Conservation (phyloP, 495 filamentous ascomycete genomes). For the Achaetomiella virescens region DNA sequence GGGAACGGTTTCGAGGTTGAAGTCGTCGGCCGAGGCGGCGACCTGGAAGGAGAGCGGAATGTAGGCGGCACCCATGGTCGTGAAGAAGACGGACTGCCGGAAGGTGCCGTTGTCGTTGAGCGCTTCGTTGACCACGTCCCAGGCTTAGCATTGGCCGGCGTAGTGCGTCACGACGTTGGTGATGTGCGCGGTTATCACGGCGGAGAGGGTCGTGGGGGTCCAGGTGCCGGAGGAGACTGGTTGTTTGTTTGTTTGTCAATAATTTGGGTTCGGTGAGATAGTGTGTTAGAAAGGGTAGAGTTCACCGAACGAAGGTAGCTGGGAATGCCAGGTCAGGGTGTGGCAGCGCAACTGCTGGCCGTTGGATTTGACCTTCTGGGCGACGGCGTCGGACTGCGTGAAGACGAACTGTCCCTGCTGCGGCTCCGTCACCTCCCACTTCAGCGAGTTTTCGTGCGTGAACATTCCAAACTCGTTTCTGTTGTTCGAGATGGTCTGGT, state of each 20-base stretch:
- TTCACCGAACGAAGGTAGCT: constrained; percentile 50
- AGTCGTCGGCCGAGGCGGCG: constrained; percentile 43
- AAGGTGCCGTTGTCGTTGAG: constrained; percentile 42
- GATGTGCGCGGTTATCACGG: constrained; percentile 37
- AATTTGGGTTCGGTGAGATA: background rate
- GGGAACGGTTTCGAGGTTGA: constrained; percentile 49
- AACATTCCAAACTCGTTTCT: constrained; percentile 51
- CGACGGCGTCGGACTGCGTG: constrained; percentile 42
- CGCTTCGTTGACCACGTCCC: constrained; percentile 53
- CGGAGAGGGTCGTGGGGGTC: constrained; percentile 48
- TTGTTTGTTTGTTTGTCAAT: too few relatives aligned
- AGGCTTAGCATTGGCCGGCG: constrained; percentile 38
- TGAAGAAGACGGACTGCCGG: constrained; percentile 33
- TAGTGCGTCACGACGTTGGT: constrained; percentile 44
- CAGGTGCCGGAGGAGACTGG: constrained; percentile 50
- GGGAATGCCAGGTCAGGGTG: constrained; percentile 55
- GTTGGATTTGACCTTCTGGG: constrained; percentile 40
- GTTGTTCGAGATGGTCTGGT: constrained; percentile 41
- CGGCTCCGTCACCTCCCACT: constrained; percentile 40
- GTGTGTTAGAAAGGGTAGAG: background rate
- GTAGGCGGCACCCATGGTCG: constrained; percentile 35
- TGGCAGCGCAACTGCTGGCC: constrained; percentile 52
- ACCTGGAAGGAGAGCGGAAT: constrained; percentile 43
- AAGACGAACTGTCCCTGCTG: constrained; percentile 41
- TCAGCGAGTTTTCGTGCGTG: constrained; percentile 54